phyloP scores from a whole-genome alignment of 768 basidiomycete species.

The Mrakia hoshinonis region DNA sequence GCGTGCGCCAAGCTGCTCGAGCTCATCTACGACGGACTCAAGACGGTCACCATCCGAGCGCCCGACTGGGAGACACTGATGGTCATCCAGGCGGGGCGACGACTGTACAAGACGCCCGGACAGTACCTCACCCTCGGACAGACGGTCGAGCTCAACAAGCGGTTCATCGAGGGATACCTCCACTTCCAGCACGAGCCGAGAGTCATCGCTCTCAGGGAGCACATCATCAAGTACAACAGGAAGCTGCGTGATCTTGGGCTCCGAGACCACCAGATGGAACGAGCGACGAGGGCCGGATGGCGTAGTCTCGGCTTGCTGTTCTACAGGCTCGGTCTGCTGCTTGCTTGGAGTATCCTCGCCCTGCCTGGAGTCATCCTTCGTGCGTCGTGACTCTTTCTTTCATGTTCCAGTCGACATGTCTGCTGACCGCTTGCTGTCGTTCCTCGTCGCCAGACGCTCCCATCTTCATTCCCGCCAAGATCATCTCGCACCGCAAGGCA shows the following conservation, averaged over 20 bases:
- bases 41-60: slow-evolving; percentile 89
- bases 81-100: slow-evolving; percentile 90
- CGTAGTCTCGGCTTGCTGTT: slow-evolving; percentile 68
- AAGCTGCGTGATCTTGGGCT: slow-evolving; percentile 78
- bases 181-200: slow-evolving; percentile 88
- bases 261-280: slow-evolving; percentile 89
- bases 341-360: slow-evolving; percentile 72
- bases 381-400: neutral
- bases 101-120: slow-evolving; percentile 87
- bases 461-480: slow-evolving; percentile 79
- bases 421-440: too few species aligned
- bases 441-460: slow-evolving; percentile 53
- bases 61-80: slow-evolving; percentile 97
- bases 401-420: too few species aligned
- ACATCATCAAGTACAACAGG: slow-evolving; percentile 84
- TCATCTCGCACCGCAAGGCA: slow-evolving; percentile 80
- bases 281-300: slow-evolving; percentile 75
- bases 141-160: slow-evolving; percentile 86
- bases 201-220: slow-evolving; percentile 65
- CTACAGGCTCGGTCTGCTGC: slow-evolving; percentile 69
- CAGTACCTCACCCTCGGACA: slow-evolving; percentile 89
- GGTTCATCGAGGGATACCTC: slow-evolving; percentile 83
- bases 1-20: slow-evolving; percentile 83
- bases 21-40: slow-evolving; percentile 81
- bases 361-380: slow-evolving; percentile 80